Base-by-base conservation (phyloP, 805 yeast genomes). In the Ogataea henricii region DNA sequence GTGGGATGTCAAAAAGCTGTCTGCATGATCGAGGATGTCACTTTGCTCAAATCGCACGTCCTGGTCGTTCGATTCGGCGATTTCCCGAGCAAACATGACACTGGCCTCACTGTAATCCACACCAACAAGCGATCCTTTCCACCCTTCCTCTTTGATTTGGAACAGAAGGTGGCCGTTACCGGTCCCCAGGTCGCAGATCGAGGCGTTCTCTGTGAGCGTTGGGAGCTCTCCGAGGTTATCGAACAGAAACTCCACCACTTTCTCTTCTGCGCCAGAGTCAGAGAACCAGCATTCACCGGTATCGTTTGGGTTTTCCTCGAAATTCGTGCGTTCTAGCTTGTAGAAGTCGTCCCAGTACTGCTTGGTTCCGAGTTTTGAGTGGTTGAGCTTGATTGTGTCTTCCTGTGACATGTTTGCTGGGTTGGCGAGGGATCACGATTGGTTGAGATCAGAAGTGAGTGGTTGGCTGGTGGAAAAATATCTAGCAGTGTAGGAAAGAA, bases 221-320 rank as follows among this genome's bases (percentile, higher is more conserved):
- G 65, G 25, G 40, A 55, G 4, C 18, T 62, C 50, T 2, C 73
- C 73, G 3, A 78, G 37, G 54, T 83, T 76, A 3, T 80, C 80
- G 14, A 74, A 68, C 6, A 92, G 64, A 58, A 85, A 91, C 41
- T 81, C 80, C n/a, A 87, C 75, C 82, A 94, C 85, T 62, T 82
- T 85, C 49, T 74, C 76, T 62, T 92, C 98, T 0, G 99, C 98
- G 59, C 86, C 90, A n/a, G 87, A 85, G 60, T 94, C 99, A 55
- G 87, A 83, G 66, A 94, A 94, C 99, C 99, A 94, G 65, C 91
- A 80, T 66, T 94, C 98, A 1, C 99, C 99, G 0, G 90, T 83
- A 64, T 94, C 97, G 16, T 85, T 76, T 14, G 86, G 81, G 63
- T 92, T 87, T 23, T 79, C 79, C 33, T 72, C 66, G 59, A 87